phyloP scores from a whole-genome alignment of 306 rosid species.

The Vigna radiata region DNA sequence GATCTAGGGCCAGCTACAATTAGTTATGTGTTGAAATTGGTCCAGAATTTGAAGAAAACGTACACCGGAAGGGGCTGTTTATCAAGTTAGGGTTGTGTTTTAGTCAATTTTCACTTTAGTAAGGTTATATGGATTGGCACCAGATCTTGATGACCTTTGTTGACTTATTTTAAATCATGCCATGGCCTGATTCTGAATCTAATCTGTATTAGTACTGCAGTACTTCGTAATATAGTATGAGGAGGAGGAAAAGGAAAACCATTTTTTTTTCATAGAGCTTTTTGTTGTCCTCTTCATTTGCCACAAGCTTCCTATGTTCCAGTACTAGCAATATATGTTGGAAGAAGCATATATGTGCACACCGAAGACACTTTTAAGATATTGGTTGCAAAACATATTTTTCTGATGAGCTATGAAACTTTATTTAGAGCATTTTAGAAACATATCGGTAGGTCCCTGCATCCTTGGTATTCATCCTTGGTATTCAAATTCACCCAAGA shows the following conservation, averaged over 20 bases:
- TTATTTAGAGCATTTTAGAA: not conserved
- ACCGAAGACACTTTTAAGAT: not conserved
- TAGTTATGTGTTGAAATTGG: constrained; percentile 1
- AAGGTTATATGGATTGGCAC: constrained; percentile 6
- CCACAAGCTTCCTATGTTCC: not conserved
- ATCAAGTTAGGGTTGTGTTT: constrained; percentile 10
- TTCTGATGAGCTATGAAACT: not conserved
- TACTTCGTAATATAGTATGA: constrained; percentile 9
- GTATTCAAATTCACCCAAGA: not conserved
- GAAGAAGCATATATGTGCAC: constrained; percentile 15
- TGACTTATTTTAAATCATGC: not conserved
- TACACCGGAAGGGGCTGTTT: not conserved
- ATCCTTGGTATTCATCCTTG: not conserved
- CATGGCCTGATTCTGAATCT: not conserved
- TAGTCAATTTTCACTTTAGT: constrained; percentile 29
- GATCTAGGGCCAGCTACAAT: constrained; percentile 2
- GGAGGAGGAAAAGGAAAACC: constrained; percentile 6
- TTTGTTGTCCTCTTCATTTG: constrained; percentile 11
- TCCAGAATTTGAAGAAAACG: not conserved
- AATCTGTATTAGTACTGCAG: not conserved
- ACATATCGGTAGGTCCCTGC: not conserved
- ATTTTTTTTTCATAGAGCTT: not conserved
- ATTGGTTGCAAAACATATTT: constrained; percentile 4
- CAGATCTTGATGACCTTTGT: constrained; percentile 18
- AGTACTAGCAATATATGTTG: not conserved